phyloP scores from a whole-genome alignment of 1,284 basidiomycete genomes.

The Sanghuangporus sanghuang region DNA sequence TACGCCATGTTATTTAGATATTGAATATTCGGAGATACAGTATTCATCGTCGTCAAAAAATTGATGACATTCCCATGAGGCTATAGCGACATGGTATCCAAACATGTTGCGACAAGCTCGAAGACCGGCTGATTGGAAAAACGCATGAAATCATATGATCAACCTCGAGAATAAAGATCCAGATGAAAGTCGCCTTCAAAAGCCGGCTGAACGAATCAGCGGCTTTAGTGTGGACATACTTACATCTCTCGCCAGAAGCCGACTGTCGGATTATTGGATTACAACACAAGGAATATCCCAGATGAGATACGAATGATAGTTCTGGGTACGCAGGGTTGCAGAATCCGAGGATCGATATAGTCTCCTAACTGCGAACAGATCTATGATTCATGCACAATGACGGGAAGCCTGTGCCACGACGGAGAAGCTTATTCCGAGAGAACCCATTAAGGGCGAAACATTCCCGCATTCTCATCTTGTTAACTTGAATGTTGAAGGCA shows the following conservation, averaged over 20 bases:
- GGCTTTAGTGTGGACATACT: neutral
- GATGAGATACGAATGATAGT: too few relatives aligned
- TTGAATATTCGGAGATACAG: too few relatives aligned
- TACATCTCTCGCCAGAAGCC: neutral
- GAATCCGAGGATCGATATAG: neutral
- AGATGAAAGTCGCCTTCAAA: neutral
- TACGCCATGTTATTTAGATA: neutral
- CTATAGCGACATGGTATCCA: too few relatives aligned
- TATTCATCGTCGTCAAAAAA: too few relatives aligned
- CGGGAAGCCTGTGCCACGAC: conserved; percentile 9
- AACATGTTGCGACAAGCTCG: too few relatives aligned
- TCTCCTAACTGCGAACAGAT: neutral
- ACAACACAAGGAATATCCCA: neutral
- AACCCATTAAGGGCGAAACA: neutral
- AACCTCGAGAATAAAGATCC: too few relatives aligned
- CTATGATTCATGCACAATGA: neutral
- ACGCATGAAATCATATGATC: too few relatives aligned
- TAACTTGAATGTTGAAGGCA: neutral
- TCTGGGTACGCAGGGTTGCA: neutral
- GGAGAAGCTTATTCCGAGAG: conserved; percentile 2
- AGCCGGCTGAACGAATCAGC: neutral
- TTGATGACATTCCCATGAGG: too few relatives aligned
- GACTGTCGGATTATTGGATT: neutral
- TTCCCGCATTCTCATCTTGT: neutral
- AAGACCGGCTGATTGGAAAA: too few relatives aligned